Evolutionary conservation across 2,329 filamentous ascomycete species (phyloP).

Genomic region (Ophiostoma angusticollis): DNA sequence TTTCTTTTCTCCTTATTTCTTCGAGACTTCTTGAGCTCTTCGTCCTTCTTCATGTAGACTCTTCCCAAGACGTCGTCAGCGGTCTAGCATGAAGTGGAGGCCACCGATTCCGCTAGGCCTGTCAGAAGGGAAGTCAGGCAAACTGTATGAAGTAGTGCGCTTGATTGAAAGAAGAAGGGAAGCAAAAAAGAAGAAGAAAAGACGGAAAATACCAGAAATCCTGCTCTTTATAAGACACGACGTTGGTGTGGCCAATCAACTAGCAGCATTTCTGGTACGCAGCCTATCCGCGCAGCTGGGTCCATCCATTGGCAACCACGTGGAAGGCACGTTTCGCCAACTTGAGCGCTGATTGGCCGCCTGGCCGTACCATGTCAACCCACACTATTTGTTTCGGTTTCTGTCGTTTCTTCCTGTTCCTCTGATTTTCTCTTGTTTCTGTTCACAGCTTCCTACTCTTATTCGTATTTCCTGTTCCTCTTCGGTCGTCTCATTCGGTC

Average conservation of each 20-base stretch:
- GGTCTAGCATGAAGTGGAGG: too few species aligned
- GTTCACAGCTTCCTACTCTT: background rate
- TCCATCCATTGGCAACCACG: conserved; percentile 9
- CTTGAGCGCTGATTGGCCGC: conserved; percentile 8
- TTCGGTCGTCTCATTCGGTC: too few species aligned
- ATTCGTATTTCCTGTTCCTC: background rate
- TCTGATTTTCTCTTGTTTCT: background rate
- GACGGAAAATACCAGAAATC: too few species aligned
- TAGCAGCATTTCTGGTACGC: conserved; percentile 2
- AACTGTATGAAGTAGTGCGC: too few species aligned
- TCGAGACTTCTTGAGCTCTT: too few species aligned
- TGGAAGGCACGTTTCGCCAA: conserved; percentile 10
- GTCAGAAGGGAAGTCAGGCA: background rate
- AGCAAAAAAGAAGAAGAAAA: background rate
- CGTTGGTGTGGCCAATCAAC: conserved; percentile 10
- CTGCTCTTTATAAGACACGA: background rate
- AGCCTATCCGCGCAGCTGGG: background rate
- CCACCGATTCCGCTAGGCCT: too few species aligned
- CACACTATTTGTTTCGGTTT: background rate
- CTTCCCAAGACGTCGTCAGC: too few species aligned
- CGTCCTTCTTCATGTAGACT: too few species aligned
- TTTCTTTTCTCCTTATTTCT: too few species aligned
- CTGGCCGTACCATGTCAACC: conserved; percentile 1
- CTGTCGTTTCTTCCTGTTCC: background rate
- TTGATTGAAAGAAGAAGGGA: too few species aligned